Base-by-base conservation (phyloP, 2,329 filamentous ascomycete species). In the Colletotrichum chlorophyti region DNA sequence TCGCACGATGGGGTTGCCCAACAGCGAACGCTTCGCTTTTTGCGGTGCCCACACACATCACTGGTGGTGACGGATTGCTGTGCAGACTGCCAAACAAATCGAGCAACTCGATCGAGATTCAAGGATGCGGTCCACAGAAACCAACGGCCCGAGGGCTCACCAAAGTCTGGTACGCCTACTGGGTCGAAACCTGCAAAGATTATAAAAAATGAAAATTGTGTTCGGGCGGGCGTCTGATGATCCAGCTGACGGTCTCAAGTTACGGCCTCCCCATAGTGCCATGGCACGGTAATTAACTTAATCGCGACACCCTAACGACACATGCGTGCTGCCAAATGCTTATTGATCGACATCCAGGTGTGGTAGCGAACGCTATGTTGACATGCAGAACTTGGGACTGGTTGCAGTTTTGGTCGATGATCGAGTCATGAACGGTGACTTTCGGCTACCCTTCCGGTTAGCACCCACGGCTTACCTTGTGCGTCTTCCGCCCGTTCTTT, bases 331-430 rank as follows among this genome's bases (percentile, higher is more conserved):
- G 15, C 31, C 14, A 24, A n/a, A 24, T 14, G 40, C 40, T 15
- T n/a, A n/a, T n/a, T n/a, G n/a, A n/a, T n/a, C n/a, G n/a, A n/a
- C n/a, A n/a, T n/a, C n/a, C n/a, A n/a, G n/a, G n/a, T n/a, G n/a
- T n/a, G n/a, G n/a, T n/a, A 11, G 11, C 1, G 12, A 27, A 21
- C 15, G 23, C 43, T 57, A 45, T 43, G 38, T 60, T 60, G 48
- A 60, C 57, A 57, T 50, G 15, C n/a, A 37, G 19, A 32, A 27
- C 11, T 17, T 14, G 23, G 17, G 37, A 21, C 14, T 60, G 51
- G 57, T 45, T 50, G 17, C 51, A 57, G 26, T 45, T 49, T 50
- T 50, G 38, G 31, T 34, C 14, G 14, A 29, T 19, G 14, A 32
- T 12, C 51, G 57, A 60, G 57, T 60, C 57, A 60, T n/a, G n/a